Evolutionary conservation across 805 yeast species (phyloP).

Genomic region (Candida orba): DNA sequence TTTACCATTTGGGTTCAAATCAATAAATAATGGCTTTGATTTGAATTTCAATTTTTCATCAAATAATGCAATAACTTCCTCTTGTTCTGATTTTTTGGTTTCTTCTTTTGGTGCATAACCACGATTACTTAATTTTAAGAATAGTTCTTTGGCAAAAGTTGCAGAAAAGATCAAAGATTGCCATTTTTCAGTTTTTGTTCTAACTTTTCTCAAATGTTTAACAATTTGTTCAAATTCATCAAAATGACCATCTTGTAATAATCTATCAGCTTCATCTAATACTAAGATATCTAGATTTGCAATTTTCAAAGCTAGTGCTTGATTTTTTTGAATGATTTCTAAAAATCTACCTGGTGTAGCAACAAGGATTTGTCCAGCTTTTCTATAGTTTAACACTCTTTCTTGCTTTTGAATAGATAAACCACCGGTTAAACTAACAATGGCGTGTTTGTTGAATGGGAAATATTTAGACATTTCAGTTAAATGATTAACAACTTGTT

Average conservation of each 20-base stretch:
- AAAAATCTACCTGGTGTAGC: constrained; percentile 95
- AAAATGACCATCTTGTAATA: constrained; percentile 93
- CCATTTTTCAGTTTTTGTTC: constrained; percentile 43
- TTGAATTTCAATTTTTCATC: constrained; percentile 65
- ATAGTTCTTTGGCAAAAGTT: constrained; percentile 78
- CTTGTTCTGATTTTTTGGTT: constrained; percentile 31
- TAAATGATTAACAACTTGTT: constrained; percentile 83
- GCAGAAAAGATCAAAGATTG: constrained; percentile 95
- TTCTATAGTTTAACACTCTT: constrained; percentile 54
- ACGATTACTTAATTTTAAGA: constrained; percentile 58
- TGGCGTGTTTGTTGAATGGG: constrained; percentile 46
- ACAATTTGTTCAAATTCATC: constrained; percentile 83
- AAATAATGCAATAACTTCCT: constrained; percentile 59
- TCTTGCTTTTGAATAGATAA: constrained; percentile 90
- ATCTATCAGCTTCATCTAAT: constrained; percentile 92
- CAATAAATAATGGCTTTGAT: constrained; percentile 65
- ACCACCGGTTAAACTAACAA: constrained; percentile 88
- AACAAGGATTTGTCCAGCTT: constrained; percentile 70
- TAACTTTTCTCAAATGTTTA: constrained; percentile 48
- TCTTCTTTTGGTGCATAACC: constrained; percentile 24
- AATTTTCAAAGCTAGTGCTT: constrained; percentile 33
- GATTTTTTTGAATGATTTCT: constrained; percentile 67
- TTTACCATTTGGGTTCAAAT: constrained; percentile 78
- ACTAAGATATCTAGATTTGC: constrained; percentile 46
- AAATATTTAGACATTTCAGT: constrained; percentile 44